Evolutionary conservation across 176 grass and related monocot species (phyloP).

Genomic region (Cymbopogon citratus): DNA sequence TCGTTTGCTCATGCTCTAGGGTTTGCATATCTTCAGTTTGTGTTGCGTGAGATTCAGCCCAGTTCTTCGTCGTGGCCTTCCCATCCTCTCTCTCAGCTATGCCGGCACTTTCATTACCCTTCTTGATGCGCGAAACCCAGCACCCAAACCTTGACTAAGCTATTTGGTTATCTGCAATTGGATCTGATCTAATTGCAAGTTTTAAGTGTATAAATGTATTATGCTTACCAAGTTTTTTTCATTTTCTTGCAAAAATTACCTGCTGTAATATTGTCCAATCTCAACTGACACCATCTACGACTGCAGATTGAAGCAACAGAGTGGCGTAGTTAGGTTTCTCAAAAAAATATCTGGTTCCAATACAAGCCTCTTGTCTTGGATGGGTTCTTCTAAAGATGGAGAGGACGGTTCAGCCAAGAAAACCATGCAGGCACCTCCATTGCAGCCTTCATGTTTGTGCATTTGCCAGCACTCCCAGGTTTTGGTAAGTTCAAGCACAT

Average conservation of each 20-base stretch:
- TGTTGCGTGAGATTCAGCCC: too few relatives aligned
- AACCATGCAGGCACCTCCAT: background rate
- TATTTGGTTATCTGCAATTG: background rate
- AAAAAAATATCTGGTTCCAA: constrained; percentile 29
- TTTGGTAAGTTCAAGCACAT: constrained; percentile 64
- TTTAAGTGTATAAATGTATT: background rate
- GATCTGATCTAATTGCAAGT: background rate
- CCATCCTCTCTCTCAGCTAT: too few relatives aligned
- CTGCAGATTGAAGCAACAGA: background rate
- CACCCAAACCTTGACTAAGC: background rate
- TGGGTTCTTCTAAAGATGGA: constrained; percentile 36
- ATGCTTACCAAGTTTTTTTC: background rate
- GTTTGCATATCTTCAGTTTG: too few relatives aligned
- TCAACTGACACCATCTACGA: background rate
- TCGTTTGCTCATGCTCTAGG: too few relatives aligned
- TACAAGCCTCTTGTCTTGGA: constrained; percentile 57
- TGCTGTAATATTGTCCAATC: background rate
- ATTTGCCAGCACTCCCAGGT: constrained; percentile 80
- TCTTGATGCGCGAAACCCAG: background rate
- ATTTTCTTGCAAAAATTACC: background rate
- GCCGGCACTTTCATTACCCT: background rate
- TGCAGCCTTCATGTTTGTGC: constrained; percentile 90
- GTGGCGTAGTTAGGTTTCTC: background rate
- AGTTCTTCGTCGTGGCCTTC: too few relatives aligned
- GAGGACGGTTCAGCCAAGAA: constrained; percentile 46